A percentile compares a stretch with the other conserved stretches of the same genome.
phyloP scores from a whole-genome alignment of 2,329 filamentous ascomycete genomes.

The Pseudomassariella vexata region DNA sequence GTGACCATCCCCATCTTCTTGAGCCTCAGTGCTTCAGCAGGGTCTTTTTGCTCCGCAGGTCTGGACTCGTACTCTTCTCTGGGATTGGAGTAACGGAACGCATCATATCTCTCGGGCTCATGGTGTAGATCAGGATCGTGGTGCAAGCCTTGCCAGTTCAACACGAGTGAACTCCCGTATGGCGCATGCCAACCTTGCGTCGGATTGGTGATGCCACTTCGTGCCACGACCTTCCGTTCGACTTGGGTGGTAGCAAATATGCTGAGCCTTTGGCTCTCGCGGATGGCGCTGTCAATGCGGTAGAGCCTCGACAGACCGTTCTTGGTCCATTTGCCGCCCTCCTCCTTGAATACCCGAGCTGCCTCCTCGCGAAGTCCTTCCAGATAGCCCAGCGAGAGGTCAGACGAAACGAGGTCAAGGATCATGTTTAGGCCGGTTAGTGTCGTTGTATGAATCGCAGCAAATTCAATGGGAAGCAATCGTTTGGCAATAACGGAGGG shows the following conservation, averaged over 20 bases:
- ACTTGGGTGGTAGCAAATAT: constrained; percentile 40
- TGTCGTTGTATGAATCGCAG: constrained; percentile 52
- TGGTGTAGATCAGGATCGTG: constrained; percentile 39
- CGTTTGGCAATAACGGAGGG: constrained; percentile 42
- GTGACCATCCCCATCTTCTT: constrained; percentile 46
- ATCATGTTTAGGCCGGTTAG: constrained; percentile 42
- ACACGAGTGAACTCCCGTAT: constrained; percentile 33
- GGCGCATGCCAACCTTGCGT: constrained; percentile 39
- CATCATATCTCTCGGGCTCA: constrained; percentile 37
- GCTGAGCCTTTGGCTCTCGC: constrained; percentile 45
- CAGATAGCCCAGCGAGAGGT: constrained; percentile 27
- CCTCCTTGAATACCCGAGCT: constrained; percentile 22
- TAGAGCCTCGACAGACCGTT: constrained; percentile 33
- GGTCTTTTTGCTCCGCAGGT: constrained; percentile 19
- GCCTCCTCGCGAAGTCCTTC: constrained; percentile 39
- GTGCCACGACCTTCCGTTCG: constrained; percentile 37
- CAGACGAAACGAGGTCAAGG: constrained; percentile 38
- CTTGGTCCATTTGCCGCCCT: constrained; percentile 40
- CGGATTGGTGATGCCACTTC: constrained; percentile 28
- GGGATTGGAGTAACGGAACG: constrained; percentile 40
- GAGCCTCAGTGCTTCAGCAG: constrained; percentile 23
- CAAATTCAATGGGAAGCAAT: constrained; percentile 51
- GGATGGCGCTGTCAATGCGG: constrained; percentile 44
- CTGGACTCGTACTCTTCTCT: constrained; percentile 31
- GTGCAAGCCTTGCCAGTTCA: constrained; percentile 38